phyloP scores from a whole-genome alignment of 306 rosid species.

The Oxytropis ochrocephala region DNA sequence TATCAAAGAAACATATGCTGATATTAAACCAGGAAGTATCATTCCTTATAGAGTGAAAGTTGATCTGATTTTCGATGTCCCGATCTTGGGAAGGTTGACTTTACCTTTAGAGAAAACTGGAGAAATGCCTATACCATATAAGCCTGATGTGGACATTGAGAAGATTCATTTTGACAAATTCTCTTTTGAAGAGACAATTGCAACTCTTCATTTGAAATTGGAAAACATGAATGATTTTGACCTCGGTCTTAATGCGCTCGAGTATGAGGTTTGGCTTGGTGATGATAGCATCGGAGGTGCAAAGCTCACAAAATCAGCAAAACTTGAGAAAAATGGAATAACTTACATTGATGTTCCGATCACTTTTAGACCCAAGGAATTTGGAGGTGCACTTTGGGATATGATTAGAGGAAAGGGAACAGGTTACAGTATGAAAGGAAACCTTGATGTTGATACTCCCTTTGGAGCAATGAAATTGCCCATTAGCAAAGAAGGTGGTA shows the following conservation, averaged over 20 bases:
- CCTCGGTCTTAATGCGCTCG: slow-evolving; percentile 62
- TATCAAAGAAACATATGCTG: slow-evolving; percentile 64
- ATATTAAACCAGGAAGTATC: slow-evolving; percentile 76
- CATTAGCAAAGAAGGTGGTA: slow-evolving; percentile 85
- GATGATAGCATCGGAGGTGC: slow-evolving; percentile 75
- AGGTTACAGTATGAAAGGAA: slow-evolving; percentile 73
- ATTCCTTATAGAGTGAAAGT: slow-evolving; percentile 77
- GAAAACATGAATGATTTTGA: slow-evolving; percentile 95
- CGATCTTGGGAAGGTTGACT: slow-evolving; percentile 76
- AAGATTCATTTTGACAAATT: slow-evolving; percentile 66
- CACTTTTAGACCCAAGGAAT: slow-evolving; percentile 88
- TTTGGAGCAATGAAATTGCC: slow-evolving; percentile 93
- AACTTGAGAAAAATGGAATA: slow-evolving; percentile 55
- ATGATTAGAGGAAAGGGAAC: slow-evolving; percentile 96
- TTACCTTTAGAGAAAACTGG: slow-evolving; percentile 87
- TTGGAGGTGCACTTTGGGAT: slow-evolving; percentile 94
- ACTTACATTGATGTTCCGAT: slow-evolving; percentile 60
- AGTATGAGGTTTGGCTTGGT: slow-evolving; percentile 82
- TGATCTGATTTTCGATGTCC: slow-evolving; percentile 82
- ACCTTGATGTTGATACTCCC: slow-evolving; percentile 80
- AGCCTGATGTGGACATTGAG: slow-evolving; percentile 89
- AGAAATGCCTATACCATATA: slow-evolving; percentile 89
- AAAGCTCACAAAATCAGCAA: slow-evolving; percentile 57
- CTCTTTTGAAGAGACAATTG: slow-evolving; percentile 85
- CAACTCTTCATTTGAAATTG: slow-evolving; percentile 76